A percentile compares a stretch with the other conserved stretches of the same genome.
Evolutionary conservation across 176 grass and related monocot genomes (phyloP).

Genomic region (Carex cristatella): DNA sequence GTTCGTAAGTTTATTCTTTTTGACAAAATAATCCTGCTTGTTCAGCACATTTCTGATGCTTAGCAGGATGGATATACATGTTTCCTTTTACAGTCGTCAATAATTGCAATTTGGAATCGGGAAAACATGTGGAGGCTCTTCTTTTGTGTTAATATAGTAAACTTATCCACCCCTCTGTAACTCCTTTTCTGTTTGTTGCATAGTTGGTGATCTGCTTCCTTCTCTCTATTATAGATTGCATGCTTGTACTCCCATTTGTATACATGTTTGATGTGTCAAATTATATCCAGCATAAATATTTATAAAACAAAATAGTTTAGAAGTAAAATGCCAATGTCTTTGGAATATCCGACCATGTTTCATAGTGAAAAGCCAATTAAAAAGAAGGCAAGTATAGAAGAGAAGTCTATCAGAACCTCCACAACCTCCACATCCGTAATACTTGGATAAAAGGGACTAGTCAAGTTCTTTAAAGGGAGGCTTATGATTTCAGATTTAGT

Average conservation of each 20-base stretch:
- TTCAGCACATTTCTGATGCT: not conserved
- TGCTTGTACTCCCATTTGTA: not conserved
- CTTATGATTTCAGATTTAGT: no score
- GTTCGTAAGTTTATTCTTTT: constrained; percentile 14
- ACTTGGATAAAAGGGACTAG: no score
- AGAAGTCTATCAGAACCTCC: no score
- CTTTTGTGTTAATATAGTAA: not conserved
- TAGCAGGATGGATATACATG: not conserved
- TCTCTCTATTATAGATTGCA: not conserved
- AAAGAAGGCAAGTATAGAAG: no score
- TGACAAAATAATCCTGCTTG: constrained; percentile 2
- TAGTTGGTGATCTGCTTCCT: not conserved
- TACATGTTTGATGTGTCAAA: not conserved
- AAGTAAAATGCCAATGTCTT: not conserved
- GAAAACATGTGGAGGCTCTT: constrained; percentile 3
- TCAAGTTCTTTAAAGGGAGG: no score
- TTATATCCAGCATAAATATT: not conserved
- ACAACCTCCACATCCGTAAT: no score
- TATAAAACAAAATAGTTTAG: not conserved
- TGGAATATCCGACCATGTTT: not conserved
- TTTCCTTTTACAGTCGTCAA: not conserved
- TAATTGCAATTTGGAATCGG: not conserved
- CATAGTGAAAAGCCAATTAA: no score
- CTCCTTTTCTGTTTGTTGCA: not conserved
- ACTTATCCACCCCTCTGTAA: not conserved